Base-by-base conservation (phyloP, 805 yeast species). In the Ogataea philodendri region DNA sequence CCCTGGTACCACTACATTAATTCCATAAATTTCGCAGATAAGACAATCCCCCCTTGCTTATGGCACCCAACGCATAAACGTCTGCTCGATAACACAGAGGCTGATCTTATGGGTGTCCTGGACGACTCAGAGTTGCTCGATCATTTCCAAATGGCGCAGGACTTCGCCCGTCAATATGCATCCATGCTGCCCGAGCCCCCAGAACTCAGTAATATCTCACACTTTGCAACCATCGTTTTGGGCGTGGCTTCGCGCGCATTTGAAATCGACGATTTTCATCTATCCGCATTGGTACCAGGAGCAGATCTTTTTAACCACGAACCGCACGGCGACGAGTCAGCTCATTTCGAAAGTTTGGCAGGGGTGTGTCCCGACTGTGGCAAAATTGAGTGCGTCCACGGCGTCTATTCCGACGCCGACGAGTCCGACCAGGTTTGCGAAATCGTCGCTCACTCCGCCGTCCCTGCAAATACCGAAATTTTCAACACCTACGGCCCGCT, bases 261-360 rank as follows among this genome's bases (percentile, higher is more conserved):
- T 56, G 79, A 78, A 25, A 75, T 89, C 18, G 97, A 90, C 57
- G 68, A 69, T 32, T 88, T 59, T 54, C 86, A 82, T 49, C 84
- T 78, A 20, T 67, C 81, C 19, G 86, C 84, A 0, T 63, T 90
- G 32, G 95, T 89, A 15, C 96, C 97, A 0, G 85, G 88, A 10
- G 97, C 96, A 0, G 96, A 89, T 60, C 63, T 90, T 22, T 86
- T 88, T 62, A 89, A 89, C 48, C 96, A 88, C 53, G 55, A 63
- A 26, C 57, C 68, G 5, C 69, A 62, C 9, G 77, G 59, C 2
- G 51, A 61, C 5, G 88, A 84, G 42, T 68, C 74, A 47, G 87
- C 80, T 7, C 81, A 79, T 58, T 85, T 87, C 52, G 83, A 76
- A 39, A 63, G 79, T 3, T 42, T 69, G 3, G 58, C 50, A 11